Conservation (phyloP, 345 rosid genomes). For the Populus pruinosa region DNA sequence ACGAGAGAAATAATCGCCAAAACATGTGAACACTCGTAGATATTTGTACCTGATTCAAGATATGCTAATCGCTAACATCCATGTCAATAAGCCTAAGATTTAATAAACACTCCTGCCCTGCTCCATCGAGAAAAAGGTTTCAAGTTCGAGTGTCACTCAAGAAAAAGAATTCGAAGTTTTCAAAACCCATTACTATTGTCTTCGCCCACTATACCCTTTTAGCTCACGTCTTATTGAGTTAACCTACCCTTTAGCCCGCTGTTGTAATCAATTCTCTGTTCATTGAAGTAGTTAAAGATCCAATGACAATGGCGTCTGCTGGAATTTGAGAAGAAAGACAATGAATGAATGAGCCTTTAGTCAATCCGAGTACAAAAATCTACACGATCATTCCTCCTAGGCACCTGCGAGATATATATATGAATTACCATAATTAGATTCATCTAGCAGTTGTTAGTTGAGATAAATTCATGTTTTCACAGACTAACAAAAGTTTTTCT, state of each 20-base stretch:
- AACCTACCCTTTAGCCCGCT: not conserved
- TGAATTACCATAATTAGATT: not conserved
- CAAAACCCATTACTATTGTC: too few species aligned
- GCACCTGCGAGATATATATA: not conserved
- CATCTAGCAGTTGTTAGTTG: not conserved
- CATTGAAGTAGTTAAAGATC: not conserved
- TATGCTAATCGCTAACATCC: too few species aligned
- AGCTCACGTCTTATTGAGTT: too few species aligned
- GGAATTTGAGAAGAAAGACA: not conserved
- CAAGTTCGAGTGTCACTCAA: too few species aligned
- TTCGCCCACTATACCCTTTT: too few species aligned
- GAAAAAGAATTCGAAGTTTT: too few species aligned
- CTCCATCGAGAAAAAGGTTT: too few species aligned
- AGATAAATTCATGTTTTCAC: not conserved
- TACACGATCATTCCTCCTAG: not conserved
- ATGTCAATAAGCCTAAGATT: too few species aligned
- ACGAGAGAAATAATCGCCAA: not conserved
- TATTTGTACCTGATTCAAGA: too few species aligned
- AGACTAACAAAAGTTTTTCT: not conserved
- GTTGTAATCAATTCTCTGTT: not conserved
- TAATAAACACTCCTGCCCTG: too few species aligned
- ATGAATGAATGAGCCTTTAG: not conserved
- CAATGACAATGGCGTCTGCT: not conserved
- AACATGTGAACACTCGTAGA: not conserved
- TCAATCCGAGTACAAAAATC: not conserved